These are phyloP conservation scores for Fusarium equiseti DNA, from an alignment of 2,329 filamentous ascomycete species.

Conservation along the genomic window DNA sequence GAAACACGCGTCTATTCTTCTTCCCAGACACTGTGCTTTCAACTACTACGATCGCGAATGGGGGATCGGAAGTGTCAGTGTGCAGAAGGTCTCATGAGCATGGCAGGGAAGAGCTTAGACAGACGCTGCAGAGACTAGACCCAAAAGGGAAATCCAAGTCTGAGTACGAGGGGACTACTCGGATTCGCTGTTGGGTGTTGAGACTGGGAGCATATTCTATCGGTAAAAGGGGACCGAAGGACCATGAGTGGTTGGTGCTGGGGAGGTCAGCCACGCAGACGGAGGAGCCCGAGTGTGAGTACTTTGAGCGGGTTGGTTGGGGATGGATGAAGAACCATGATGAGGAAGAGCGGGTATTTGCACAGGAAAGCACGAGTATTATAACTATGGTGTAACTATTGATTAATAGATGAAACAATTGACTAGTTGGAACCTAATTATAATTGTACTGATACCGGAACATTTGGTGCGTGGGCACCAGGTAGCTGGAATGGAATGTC, in stretches of 20 bases:
- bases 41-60: not conserved
- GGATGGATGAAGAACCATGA: not conserved
- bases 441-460: not conserved
- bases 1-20: not conserved
- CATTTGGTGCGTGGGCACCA: not conserved
- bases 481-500: not conserved
- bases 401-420: not conserved
- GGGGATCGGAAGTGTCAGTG: conserved; percentile 4
- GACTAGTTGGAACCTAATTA: not conserved
- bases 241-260: conserved; percentile 31
- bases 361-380: not conserved
- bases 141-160: not conserved
- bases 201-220: conserved; percentile 28
- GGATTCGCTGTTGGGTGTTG: conserved; percentile 33
- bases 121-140: not conserved
- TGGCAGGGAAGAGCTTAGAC: not conserved
- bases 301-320: conserved; percentile 35
- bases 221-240: not conserved
- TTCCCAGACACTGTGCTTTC: conserved; percentile 29
- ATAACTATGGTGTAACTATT: conserved; percentile 19
- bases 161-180: not conserved
- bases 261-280: conserved; percentile 20
- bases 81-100: conserved; percentile 20
- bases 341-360: not conserved
- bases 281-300: not conserved